Percentiles rank a stretch among this genome's conserved stretches.
Evolutionary conservation across 352 stramenopile genomes (phyloP).

Genomic region (Phytophthora fragariae): DNA sequence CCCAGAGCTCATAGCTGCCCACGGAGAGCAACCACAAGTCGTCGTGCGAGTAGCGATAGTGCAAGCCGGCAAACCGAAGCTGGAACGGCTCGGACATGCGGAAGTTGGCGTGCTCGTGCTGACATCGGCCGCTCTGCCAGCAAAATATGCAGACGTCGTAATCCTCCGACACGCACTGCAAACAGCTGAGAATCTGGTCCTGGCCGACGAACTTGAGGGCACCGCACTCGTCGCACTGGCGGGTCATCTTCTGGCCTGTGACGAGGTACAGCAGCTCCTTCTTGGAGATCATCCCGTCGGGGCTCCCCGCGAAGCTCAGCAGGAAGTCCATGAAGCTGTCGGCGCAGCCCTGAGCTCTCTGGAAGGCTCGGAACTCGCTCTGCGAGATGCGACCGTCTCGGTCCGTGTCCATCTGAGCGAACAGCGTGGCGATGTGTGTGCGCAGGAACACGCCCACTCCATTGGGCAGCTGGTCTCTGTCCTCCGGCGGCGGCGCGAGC

Average conservation of each 20-base stretch:
- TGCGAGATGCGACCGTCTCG: slow-evolving; percentile 36
- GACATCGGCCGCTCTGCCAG: slow-evolving; percentile 38
- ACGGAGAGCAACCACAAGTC: slow-evolving; percentile 42
- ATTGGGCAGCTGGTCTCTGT: slow-evolving; percentile 42
- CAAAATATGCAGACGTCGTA: slow-evolving; percentile 9
- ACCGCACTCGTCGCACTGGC: slow-evolving; percentile 45
- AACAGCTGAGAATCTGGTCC: slow-evolving; percentile 43
- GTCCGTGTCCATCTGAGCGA: slow-evolving; percentile 37
- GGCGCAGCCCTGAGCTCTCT: slow-evolving; percentile 35
- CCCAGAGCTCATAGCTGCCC: slow-evolving; percentile 43
- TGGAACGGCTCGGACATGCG: slow-evolving; percentile 48
- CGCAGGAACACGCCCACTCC: slow-evolving; percentile 44
- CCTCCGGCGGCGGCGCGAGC: slow-evolving; percentile 30
- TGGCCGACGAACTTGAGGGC: slow-evolving; percentile 44
- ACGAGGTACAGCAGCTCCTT: slow-evolving; percentile 44
- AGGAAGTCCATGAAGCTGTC: slow-evolving; percentile 50
- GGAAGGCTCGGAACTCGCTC: slow-evolving; percentile 38
- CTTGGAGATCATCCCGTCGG: slow-evolving; percentile 37
- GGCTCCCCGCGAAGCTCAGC: slow-evolving; percentile 30
- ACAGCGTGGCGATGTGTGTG: slow-evolving; percentile 41
- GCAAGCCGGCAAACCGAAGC: slow-evolving; percentile 42
- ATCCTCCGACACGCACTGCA: slow-evolving; percentile 22
- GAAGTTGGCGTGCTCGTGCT: slow-evolving; percentile 46
- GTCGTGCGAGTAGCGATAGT: slow-evolving; percentile 46
- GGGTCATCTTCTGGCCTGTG: slow-evolving; percentile 44